Conservation (phyloP, 2,329 filamentous ascomycete genomes). For the Drechmeria coniospora region DNA sequence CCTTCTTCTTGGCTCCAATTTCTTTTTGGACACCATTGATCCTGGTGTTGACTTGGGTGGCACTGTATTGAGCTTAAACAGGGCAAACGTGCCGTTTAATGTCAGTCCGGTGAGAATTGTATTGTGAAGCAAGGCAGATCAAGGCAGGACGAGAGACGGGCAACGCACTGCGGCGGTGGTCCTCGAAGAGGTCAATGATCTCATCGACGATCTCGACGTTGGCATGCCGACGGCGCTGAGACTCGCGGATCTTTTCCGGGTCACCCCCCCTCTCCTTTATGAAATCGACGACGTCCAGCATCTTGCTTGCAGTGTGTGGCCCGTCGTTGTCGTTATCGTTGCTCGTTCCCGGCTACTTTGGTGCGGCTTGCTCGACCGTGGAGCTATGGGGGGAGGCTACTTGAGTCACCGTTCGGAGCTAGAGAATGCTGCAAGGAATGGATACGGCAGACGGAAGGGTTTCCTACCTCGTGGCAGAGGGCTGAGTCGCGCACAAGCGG, state of each 20-base stretch:
- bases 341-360: background rate
- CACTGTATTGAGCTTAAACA: conserved; percentile 47
- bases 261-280: conserved; percentile 79
- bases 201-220: conserved; percentile 77
- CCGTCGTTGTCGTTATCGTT: background rate
- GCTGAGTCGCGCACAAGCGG: too few species aligned
- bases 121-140: background rate
- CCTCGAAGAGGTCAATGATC: conserved; percentile 74
- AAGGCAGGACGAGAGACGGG: background rate
- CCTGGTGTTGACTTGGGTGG: conserved; percentile 64
- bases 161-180: conserved; percentile 56
- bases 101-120: too few species aligned
- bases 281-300: conserved; percentile 68
- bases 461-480: too few species aligned
- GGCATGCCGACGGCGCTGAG: conserved; percentile 69
- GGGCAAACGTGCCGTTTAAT: too few species aligned
- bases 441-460: too few species aligned
- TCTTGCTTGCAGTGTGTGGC: conserved; percentile 14
- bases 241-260: conserved; percentile 82
- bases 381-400: too few species aligned
- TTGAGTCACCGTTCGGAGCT: too few species aligned
- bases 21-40: conserved; percentile 85
- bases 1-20: conserved; percentile 86
- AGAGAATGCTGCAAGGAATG: too few species aligned
- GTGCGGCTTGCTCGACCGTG: too few species aligned